Conservation (phyloP, 2,329 filamentous ascomycete genomes). For the Cylindrodendrum hubeiense region DNA sequence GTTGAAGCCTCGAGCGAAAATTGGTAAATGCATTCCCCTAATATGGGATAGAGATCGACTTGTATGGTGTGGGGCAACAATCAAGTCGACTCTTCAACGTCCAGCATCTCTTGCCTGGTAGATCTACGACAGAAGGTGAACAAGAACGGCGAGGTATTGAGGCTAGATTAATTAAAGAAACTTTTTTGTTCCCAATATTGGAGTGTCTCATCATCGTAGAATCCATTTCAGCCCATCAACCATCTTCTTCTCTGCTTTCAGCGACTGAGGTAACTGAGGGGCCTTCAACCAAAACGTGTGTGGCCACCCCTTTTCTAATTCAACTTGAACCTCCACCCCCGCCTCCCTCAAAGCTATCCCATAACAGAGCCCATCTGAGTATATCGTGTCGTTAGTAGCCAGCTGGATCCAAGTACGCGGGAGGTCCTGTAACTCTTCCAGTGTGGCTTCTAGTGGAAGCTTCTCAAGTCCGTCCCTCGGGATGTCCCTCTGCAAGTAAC, state of each 20-base stretch:
- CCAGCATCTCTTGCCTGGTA: background rate
- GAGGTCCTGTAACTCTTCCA: slow-evolving; percentile 47
- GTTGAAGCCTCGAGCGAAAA: background rate
- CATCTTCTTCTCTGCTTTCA: slow-evolving; percentile 57
- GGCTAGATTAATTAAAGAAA: background rate
- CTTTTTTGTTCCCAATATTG: background rate
- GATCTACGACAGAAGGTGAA: background rate
- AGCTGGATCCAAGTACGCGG: slow-evolving; percentile 63
- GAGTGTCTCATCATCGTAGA: slow-evolving; percentile 25
- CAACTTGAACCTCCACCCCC: slow-evolving; percentile 55
- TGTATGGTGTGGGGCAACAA: background rate
- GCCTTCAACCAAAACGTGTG: slow-evolving; percentile 66
- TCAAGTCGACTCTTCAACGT: background rate
- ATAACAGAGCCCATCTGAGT: slow-evolving; percentile 65
- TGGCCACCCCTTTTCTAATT: slow-evolving; percentile 60
- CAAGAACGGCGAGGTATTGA: background rate
- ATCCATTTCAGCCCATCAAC: slow-evolving; percentile 57
- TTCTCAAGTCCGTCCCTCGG: slow-evolving; percentile 55
- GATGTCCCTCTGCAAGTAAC: slow-evolving; percentile 47
- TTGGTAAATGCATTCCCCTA: background rate
- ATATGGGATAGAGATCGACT: background rate
- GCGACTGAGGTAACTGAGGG: slow-evolving; percentile 55
- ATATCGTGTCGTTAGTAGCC: slow-evolving; percentile 63
- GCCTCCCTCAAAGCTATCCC: slow-evolving; percentile 55
- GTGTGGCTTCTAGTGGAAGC: slow-evolving; percentile 56